These are phyloP conservation scores for Linanthus parryae DNA, from an alignment of 148 eudicot species.

Conservation along the genomic window DNA sequence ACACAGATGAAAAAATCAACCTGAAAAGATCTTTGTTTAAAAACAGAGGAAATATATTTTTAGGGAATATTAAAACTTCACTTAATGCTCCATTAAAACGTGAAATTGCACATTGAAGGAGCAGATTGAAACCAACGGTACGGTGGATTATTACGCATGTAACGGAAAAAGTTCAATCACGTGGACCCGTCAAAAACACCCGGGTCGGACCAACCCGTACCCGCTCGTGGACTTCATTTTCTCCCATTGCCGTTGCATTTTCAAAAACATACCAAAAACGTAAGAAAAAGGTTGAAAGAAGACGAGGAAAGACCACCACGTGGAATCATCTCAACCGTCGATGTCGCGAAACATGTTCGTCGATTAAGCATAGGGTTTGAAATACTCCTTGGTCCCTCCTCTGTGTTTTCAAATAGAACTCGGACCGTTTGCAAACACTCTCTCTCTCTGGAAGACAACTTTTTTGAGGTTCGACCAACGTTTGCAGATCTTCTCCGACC, in stretches of 20 bases:
- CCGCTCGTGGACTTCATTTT: background rate
- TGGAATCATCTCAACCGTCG: background rate
- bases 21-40: too few relatives aligned
- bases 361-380: conserved; percentile 18
- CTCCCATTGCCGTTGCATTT: conserved; percentile 1
- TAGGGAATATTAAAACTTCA: too few relatives aligned
- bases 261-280: background rate
- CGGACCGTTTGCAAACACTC: conserved; percentile 15
- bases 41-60: too few relatives aligned
- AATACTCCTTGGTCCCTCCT: conserved; percentile 20
- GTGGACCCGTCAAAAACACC: too few relatives aligned
- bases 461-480: too few relatives aligned
- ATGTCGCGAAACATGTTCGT: conserved; percentile 2
- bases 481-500: background rate
- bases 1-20: too few relatives aligned
- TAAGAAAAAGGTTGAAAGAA: background rate
- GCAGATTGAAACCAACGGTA: too few relatives aligned
- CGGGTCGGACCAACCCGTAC: too few relatives aligned
- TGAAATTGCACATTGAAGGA: too few relatives aligned
- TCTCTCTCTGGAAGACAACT: background rate
- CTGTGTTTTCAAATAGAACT: conserved; percentile 3
- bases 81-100: too few relatives aligned
- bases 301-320: background rate
- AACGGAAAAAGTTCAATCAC: too few relatives aligned
- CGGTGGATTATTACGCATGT: too few relatives aligned